Evolutionary conservation across 2,329 filamentous ascomycete genomes (phyloP).

Genomic region (Phaeosphaeriaceae sp.): DNA sequence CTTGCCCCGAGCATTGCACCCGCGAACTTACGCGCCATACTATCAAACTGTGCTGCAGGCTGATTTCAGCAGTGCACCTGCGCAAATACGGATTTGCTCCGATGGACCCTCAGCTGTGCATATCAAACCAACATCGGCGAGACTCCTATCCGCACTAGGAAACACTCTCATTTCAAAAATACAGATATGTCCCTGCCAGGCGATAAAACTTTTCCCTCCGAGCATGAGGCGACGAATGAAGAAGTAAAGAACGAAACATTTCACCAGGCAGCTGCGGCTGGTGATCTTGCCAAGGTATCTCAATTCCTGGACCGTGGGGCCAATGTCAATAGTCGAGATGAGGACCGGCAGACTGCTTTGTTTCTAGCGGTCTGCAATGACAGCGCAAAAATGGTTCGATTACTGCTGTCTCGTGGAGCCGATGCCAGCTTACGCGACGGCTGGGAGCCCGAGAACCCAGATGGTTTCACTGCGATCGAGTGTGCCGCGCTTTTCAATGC

Average conservation of each 20-base stretch:
- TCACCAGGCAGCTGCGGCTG: conserved; percentile 8
- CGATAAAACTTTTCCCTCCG: neutral
- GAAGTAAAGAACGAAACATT: conserved; percentile 1
- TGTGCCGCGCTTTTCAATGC: conserved; percentile 3
- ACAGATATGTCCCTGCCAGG: conserved; percentile 3
- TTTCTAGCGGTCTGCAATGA: conserved; percentile 3
- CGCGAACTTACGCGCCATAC: too few relatives aligned
- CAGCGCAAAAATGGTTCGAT: conserved; percentile 3
- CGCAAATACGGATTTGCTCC: too few relatives aligned
- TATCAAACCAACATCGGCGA: too few relatives aligned
- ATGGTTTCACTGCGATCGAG: conserved; percentile 8
- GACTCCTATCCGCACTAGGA: too few relatives aligned
- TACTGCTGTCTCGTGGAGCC: conserved; percentile 7
- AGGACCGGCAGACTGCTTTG: conserved; percentile 1
- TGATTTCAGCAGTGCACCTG: too few relatives aligned
- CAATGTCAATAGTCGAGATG: conserved; percentile 4
- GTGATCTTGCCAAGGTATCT: conserved; percentile 6
- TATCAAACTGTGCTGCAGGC: too few relatives aligned
- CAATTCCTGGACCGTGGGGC: conserved; percentile 5
- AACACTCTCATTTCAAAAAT: neutral
- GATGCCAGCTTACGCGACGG: conserved; percentile 8
- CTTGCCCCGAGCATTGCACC: too few relatives aligned
- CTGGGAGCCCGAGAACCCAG: conserved; percentile 3
- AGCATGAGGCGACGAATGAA: neutral
- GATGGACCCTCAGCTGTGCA: too few relatives aligned